phyloP scores from a whole-genome alignment of 202 grass and related monocot species.

The Eragrostis tef region DNA sequence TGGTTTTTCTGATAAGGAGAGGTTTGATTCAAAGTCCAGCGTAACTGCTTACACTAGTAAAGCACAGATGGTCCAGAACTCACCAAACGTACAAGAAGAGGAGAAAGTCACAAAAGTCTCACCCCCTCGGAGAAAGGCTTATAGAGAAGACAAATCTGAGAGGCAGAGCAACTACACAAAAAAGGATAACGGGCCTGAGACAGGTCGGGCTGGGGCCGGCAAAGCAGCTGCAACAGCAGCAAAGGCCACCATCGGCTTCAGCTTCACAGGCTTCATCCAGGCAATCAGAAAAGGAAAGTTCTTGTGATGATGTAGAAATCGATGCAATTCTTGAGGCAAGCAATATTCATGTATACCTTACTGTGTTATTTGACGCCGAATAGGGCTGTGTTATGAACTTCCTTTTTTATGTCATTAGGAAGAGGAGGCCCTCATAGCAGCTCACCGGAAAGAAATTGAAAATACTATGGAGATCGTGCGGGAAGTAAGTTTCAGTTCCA shows the following conservation, averaged over 20 bases:
- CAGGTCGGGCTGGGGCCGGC: conserved; percentile 51
- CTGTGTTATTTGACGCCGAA: conserved; percentile 33
- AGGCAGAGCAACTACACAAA: conserved; percentile 67
- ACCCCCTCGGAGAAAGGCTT: conserved; percentile 77
- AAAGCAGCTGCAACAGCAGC: conserved; percentile 60
- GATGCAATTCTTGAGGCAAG: conserved; percentile 96
- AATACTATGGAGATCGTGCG: conserved; percentile 99
- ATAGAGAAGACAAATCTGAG: conserved; percentile 81
- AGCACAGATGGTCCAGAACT: conserved; percentile 60
- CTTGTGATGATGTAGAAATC: conserved; percentile 82
- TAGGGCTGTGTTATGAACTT: conserved; percentile 20
- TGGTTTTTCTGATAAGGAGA: conserved; percentile 69
- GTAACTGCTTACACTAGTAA: conserved; percentile 58
- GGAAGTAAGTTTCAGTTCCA: conserved; percentile 63
- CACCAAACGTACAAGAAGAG: conserved; percentile 67
- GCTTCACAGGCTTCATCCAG: conserved; percentile 54
- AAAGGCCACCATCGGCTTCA: conserved; percentile 55
- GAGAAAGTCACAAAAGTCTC: conserved; percentile 87
- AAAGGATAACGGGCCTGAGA: conserved; percentile 67
- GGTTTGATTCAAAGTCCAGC: conserved; percentile 60
- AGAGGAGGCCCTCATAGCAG: conserved; percentile 95
- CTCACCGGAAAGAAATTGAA: conserved; percentile 98
- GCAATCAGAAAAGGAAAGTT: conserved; percentile 75
- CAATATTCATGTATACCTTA: conserved; percentile 15
- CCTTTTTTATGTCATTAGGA: conserved; percentile 63